A percentile compares a stretch with the other conserved stretches of the same genome.
Evolutionary conservation across 2,329 filamentous ascomycete genomes (phyloP).

Genomic region (Lithohypha guttulata): DNA sequence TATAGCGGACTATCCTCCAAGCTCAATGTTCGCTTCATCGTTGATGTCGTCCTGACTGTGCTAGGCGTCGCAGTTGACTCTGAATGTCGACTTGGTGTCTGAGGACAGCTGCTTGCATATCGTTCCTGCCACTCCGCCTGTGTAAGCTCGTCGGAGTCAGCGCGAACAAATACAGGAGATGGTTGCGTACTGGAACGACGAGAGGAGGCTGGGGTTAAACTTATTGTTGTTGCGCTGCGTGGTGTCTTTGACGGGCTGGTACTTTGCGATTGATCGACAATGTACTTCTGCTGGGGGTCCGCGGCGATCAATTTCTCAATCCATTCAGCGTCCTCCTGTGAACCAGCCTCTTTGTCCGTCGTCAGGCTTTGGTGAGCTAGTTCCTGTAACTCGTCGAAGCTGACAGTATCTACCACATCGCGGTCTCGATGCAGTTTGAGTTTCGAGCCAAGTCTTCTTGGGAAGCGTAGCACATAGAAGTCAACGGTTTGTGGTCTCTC

Average conservation of each 20-base stretch:
- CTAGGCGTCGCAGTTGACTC: neutral
- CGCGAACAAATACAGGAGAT: neutral
- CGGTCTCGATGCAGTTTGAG: conserved; percentile 70
- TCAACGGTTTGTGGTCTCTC: conserved; percentile 58
- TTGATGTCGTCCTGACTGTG: neutral
- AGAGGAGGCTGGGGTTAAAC: neutral
- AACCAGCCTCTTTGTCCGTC: conserved; percentile 42
- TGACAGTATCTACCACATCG: conserved; percentile 55
- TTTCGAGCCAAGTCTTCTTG: conserved; percentile 40
- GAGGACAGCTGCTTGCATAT: neutral
- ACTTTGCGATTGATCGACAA: conserved; percentile 8
- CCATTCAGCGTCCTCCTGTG: conserved; percentile 53
- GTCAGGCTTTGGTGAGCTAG: conserved; percentile 50
- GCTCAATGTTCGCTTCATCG: neutral
- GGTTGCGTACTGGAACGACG: neutral
- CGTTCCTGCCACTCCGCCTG: neutral
- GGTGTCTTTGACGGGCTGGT: conserved; percentile 5
- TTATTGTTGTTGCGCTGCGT: conserved; percentile 1
- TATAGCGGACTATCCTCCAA: neutral
- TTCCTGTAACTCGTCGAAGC: conserved; percentile 58
- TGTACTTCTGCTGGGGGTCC: conserved; percentile 25
- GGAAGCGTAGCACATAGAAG: conserved; percentile 68
- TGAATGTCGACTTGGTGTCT: conserved; percentile 4
- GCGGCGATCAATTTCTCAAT: conserved; percentile 48
- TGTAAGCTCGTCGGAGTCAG: conserved; percentile 2